Evolutionary conservation across 805 yeast species (phyloP).

Genomic region (Kodamaea neixiangensis): DNA sequence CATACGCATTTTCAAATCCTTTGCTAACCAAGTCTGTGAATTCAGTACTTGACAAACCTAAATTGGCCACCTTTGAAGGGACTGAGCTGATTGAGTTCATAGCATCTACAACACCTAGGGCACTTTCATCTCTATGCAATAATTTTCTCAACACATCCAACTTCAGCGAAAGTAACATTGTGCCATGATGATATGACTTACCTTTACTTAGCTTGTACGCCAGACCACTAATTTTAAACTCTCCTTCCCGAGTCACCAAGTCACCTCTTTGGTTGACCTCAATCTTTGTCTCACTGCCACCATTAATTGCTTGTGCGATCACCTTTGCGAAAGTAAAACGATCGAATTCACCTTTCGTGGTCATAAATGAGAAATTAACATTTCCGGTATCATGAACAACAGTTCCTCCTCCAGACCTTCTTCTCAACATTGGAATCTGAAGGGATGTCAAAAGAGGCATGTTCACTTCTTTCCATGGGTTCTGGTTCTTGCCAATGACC

Average conservation of each 20-base stretch:
- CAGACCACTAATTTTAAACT: slow-evolving; percentile 81
- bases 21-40: slow-evolving; percentile 48
- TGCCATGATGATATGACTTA: slow-evolving; percentile 91
- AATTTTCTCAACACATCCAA: slow-evolving; percentile 60
- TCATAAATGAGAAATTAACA: slow-evolving; percentile 80
- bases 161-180: slow-evolving; percentile 77
- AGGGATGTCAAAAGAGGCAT: slow-evolving; percentile 51
- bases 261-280: slow-evolving; percentile 78
- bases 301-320: slow-evolving; percentile 38
- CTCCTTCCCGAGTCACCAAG: slow-evolving; percentile 49
- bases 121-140: slow-evolving; percentile 48
- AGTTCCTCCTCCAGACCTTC: slow-evolving; percentile 94
- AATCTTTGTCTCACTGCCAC: slow-evolving; percentile 25
- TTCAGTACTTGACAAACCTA: slow-evolving; percentile 45
- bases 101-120: slow-evolving; percentile 44
- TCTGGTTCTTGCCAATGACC: slow-evolving; percentile 95
- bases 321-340: slow-evolving; percentile 54
- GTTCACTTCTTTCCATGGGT: slow-evolving; percentile 87
- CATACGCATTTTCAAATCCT: slow-evolving; percentile 39
- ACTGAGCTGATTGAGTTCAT: slow-evolving; percentile 71
- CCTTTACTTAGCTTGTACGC: slow-evolving; percentile 86
- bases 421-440: slow-evolving; percentile 67
- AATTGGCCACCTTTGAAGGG: slow-evolving; percentile 73
- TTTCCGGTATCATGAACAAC: slow-evolving; percentile 94
- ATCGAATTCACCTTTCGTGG: slow-evolving; percentile 64